These are phyloP conservation scores for Lichtheimia ornata DNA, from an alignment of 371 early-diverging fungal species.

Conservation along the genomic window DNA sequence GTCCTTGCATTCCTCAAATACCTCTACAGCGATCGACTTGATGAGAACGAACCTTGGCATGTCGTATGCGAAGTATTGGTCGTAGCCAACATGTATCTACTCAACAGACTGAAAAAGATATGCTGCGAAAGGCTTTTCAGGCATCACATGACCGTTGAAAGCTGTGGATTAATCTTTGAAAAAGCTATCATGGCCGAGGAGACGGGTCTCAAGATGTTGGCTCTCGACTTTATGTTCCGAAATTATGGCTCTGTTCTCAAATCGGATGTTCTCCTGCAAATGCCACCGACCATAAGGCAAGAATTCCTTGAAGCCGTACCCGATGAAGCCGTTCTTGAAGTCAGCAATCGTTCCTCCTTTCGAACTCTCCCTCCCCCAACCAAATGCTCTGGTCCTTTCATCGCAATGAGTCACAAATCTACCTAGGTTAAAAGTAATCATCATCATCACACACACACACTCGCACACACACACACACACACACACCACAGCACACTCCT, in stretches of 20 bases:
- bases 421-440: no score
- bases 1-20: slow-evolving; percentile 64
- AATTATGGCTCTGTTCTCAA: slow-evolving; percentile 58
- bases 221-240: slow-evolving; percentile 58
- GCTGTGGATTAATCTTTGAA: slow-evolving; percentile 59
- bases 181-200: slow-evolving; percentile 61
- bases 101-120: slow-evolving; percentile 62
- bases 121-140: slow-evolving; percentile 55
- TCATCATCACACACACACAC: no score
- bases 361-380: not conserved
- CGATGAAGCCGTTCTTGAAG: slow-evolving; percentile 43
- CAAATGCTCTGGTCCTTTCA: no score
- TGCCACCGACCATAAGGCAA: slow-evolving; percentile 36
- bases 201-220: slow-evolving; percentile 50
- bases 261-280: slow-evolving; percentile 46
- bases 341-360: slow-evolving; percentile 17
- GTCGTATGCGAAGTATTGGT: slow-evolving; percentile 60
- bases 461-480: no score
- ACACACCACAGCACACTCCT: no score
- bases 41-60: slow-evolving; percentile 43
- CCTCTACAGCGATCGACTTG: slow-evolving; percentile 67
- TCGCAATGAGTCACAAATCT: no score
- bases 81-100: slow-evolving; percentile 65
- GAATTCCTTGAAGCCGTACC: slow-evolving; percentile 50
- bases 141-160: slow-evolving; percentile 50